phyloP scores from a whole-genome alignment of 2,329 filamentous ascomycete genomes.

The Curvularia lunata region DNA sequence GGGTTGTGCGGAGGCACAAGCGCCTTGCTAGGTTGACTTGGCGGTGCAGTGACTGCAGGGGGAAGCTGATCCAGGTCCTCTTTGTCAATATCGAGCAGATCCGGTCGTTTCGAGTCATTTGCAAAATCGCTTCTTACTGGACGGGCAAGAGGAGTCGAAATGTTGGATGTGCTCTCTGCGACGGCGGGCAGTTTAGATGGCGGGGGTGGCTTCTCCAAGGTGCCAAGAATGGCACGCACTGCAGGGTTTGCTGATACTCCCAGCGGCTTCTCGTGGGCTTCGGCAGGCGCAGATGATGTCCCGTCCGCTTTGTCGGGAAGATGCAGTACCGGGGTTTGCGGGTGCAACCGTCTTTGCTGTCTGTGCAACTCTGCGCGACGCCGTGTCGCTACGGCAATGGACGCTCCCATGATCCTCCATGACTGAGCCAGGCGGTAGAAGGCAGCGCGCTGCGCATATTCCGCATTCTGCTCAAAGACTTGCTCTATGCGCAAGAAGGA shows the following conservation, averaged over 20 bases:
- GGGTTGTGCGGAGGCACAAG: conserved; percentile 23
- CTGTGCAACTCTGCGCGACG: conserved; percentile 46
- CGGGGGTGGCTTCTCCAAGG: conserved; percentile 40
- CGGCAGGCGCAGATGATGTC: conserved; percentile 21
- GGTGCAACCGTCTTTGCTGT: conserved; percentile 31
- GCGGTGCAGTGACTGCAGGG: conserved; percentile 41
- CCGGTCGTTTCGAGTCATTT: conserved; percentile 15
- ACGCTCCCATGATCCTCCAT: conserved; percentile 63
- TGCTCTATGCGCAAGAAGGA: conserved; percentile 46
- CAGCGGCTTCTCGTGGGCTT: conserved; percentile 32
- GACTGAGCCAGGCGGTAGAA: conserved; percentile 62
- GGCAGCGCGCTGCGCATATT: conserved; percentile 58
- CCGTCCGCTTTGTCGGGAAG: conserved; percentile 17
- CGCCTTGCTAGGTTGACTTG: conserved; percentile 17
- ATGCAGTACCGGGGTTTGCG: conserved; percentile 23
- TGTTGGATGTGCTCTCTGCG: conserved; percentile 60
- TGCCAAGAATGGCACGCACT: conserved; percentile 41
- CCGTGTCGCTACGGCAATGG: conserved; percentile 58
- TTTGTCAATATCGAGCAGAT: conserved; percentile 47
- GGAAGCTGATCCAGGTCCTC: conserved; percentile 47
- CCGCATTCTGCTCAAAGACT: conserved; percentile 61
- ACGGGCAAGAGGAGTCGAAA: conserved; percentile 62
- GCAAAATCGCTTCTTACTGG: conserved; percentile 40
- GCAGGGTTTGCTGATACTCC: conserved; percentile 37
- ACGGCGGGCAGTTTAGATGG: conserved; percentile 38